Base-by-base conservation (phyloP, 2,329 filamentous ascomycete genomes). In the Cladosporium oxysporum region DNA sequence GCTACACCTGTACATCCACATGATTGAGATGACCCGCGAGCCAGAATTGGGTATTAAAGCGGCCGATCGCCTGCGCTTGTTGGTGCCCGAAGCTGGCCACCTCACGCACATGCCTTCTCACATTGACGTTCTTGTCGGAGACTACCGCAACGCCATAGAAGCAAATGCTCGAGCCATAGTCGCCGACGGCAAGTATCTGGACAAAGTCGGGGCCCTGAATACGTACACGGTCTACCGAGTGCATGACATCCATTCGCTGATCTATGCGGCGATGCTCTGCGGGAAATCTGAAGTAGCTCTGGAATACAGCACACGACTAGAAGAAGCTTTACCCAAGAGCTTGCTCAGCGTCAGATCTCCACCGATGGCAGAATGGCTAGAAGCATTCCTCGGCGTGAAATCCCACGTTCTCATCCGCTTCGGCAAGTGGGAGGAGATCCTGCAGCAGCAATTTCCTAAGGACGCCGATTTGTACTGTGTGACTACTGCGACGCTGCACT, bases 321-420 rank as follows among this genome's bases (percentile, higher is more conserved):
- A 92, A 72, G 77, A 77, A 0, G 86, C 86, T 0, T 78, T 93
- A 4, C 85, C 90, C 0, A 86, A 89, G 62, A 83, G 84, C 0
- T 76, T 93, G 3, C 80, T 93, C 0, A 84, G 85, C 0, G 80
- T 91, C 4, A 74, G 88, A 68, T 88, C 85, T 0, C 89, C 89
- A 0, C 89, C 89, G 0, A 92, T 93, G 90, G 90, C 90, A 0
- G 90, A 93, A 75, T 93, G 89, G 87, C 80, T 93, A 0, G 91
- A 93, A 76, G 85, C 85, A 1, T 92, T 92, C 69, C 77, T 90
- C 3, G 84, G 85, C 1, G 87, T 91, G 75, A 84, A 87, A 3
- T 80, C 89, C 1, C 91, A 94, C 74, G 87, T 88, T 0, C 80
- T 91, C 18, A 82, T 94, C 53, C 86, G 91, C 0, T 94, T 93